Evolutionary conservation across 305 asterid species (phyloP), one percentile per base, ranked within the genome.

Genomic region (Coffea humblotiana): DNA sequence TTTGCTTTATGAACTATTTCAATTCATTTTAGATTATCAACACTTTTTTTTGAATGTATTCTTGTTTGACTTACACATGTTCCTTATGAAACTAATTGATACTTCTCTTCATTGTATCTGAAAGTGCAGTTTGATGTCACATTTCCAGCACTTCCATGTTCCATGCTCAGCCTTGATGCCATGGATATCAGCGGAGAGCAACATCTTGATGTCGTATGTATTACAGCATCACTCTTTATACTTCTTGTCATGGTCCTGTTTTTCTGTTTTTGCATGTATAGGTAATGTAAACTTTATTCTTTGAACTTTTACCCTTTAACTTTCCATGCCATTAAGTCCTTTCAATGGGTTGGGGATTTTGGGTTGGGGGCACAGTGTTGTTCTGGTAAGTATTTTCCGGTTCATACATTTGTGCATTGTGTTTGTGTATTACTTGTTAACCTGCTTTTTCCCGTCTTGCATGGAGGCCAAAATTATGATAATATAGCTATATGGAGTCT

Each of bases 171-270:
- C 84, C 84, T 96, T 76, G 99, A 96, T 88, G 98, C 94, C 83
- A 96, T 96, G 97, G 99, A 96, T 89, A 92, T 96, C 71, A 92
- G 99, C 80, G 98, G 99, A 85, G 99, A 94, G 91, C 97, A 96
- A 85, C 98, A 96, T 86, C 92, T 96, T 85, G 99, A 96, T 82
- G 92, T 96, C 64, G 99, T 96, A 94, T 81, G 99, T 88, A 71
- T 82, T 71, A 54, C 82, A 60, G 72, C 68, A 75, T 79, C n/a
- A 63, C 32, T 58, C 16, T 23, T 60, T 32, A 64, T 79, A 27
- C 67, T 77, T 79, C 67, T 67, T 77, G 69, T 74, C 81, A 32
- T 75, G 23, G 45, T 1, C 23, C 64, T 11, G 13, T 56, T 76
- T 21, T 63, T 37, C 32, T 35, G 21, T 25, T 29, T 12, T 60